These are phyloP conservation scores for Ophiosphaerella narmari DNA, from an alignment of 2,329 filamentous ascomycete species.

Conservation along the genomic window DNA sequence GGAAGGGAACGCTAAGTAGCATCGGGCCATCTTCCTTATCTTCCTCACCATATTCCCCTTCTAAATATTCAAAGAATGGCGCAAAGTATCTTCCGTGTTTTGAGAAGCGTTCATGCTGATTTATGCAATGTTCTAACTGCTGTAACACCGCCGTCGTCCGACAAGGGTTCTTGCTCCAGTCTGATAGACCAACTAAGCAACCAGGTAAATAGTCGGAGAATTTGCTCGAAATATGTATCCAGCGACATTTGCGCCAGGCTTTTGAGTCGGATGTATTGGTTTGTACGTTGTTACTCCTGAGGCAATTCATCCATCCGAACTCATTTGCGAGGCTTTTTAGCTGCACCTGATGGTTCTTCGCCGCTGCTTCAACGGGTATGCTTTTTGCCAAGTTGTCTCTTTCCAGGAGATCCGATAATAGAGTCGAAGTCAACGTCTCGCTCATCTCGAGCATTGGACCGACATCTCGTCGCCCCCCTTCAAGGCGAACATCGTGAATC, in stretches of 20 bases:
- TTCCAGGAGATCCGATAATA: conserved; percentile 38
- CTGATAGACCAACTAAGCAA: conserved; percentile 37
- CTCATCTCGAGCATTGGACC: conserved; percentile 47
- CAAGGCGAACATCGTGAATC: conserved; percentile 47
- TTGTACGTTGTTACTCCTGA: conserved; percentile 43
- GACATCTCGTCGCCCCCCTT: conserved; percentile 35
- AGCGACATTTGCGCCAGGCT: conserved; percentile 42
- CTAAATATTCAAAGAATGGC: conserved; percentile 46
- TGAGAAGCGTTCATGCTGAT: conserved; percentile 49
- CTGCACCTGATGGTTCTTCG: conserved; percentile 41
- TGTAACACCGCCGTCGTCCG: conserved; percentile 26
- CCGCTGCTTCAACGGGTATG: conserved; percentile 23
- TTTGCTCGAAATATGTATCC: conserved; percentile 52
- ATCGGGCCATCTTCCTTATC: conserved; percentile 32
- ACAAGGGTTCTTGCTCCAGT: conserved; percentile 31
- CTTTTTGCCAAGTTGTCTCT: conserved; percentile 26
- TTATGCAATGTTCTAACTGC: conserved; percentile 44
- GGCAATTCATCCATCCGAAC: conserved; percentile 50
- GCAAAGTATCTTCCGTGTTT: conserved; percentile 52
- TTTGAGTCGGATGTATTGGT: conserved; percentile 29
- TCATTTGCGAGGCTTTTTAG: conserved; percentile 43
- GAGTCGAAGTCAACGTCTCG: conserved; percentile 39
- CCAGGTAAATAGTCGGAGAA: conserved; percentile 47
- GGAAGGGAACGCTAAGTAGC: conserved; percentile 48
- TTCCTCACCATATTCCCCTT: conserved; percentile 12